Conservation (phyloP, 441 rosid genomes). For the Populus hybrid region DNA sequence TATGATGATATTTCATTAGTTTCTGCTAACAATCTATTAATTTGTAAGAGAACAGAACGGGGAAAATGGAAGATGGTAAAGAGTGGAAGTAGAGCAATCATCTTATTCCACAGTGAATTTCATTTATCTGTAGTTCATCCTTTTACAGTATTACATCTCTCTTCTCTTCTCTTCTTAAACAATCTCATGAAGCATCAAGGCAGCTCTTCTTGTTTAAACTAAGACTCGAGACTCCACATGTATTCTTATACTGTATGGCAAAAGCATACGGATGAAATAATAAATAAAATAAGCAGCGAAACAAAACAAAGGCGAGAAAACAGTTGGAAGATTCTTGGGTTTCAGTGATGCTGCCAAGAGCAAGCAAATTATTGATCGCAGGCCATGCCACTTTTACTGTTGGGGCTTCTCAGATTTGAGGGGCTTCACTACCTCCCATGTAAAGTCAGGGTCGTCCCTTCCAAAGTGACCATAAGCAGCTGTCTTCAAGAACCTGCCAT, state of each 20-base stretch:
- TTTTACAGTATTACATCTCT: background rate
- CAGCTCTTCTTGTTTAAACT: slow-evolving; percentile 1
- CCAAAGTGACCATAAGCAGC: slow-evolving; percentile 28
- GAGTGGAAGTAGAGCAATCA: too few relatives aligned
- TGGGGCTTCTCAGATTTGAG: slow-evolving; percentile 22
- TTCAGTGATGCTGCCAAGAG: slow-evolving; percentile 3
- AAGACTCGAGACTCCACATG: slow-evolving; percentile 10
- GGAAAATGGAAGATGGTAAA: too few relatives aligned
- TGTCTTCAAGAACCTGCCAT: slow-evolving; percentile 25
- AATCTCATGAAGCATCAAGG: background rate
- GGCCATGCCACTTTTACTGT: background rate
- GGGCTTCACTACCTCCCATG: slow-evolving; percentile 28
- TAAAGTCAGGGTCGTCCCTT: slow-evolving; percentile 20
- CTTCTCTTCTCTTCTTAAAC: slow-evolving; percentile 1
- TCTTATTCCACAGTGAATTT: too few relatives aligned
- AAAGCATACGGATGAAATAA: background rate
- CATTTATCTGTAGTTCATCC: too few relatives aligned
- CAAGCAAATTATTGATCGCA: background rate
- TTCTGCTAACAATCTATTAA: too few relatives aligned
- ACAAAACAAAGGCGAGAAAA: background rate
- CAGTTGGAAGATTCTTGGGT: background rate
- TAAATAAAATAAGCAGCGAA: background rate
- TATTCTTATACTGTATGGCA: background rate
- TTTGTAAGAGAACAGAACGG: too few relatives aligned
- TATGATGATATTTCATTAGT: too few relatives aligned